These are phyloP conservation scores for Phytophthora fragariae DNA, from an alignment of 352 stramenopile genomes.

Conservation along the genomic window DNA sequence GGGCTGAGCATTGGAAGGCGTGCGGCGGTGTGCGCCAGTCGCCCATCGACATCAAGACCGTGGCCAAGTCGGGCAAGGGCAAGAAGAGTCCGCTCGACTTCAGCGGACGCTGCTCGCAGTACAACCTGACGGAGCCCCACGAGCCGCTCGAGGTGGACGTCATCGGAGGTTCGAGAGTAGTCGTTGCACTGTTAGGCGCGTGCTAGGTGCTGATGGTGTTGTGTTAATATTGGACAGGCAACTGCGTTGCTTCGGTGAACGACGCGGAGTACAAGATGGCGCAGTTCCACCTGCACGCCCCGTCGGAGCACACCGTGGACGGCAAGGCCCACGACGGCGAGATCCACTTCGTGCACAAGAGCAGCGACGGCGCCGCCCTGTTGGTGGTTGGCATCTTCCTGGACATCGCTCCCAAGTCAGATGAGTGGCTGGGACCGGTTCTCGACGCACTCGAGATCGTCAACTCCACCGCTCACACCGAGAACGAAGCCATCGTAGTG, in stretches of 20 bases:
- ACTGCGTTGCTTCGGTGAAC: constrained; percentile 17
- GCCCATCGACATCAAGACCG: constrained; percentile 41
- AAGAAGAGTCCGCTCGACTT: constrained; percentile 1
- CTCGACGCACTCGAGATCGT: constrained; percentile 36
- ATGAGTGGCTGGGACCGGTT: constrained; percentile 39
- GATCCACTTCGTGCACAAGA: constrained; percentile 56
- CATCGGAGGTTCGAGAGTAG: constrained; percentile 1
- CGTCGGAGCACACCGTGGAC: constrained; percentile 54
- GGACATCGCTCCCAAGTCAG: constrained; percentile 12
- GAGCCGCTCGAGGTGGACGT: constrained; percentile 33
- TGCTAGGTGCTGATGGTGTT: too few species aligned
- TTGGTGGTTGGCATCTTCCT: constrained; percentile 50
- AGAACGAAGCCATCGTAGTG: background rate
- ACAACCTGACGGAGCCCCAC: constrained; percentile 34
- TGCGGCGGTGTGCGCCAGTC: constrained; percentile 40
- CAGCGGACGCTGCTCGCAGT: constrained; percentile 24
- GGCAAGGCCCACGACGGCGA: constrained; percentile 46
- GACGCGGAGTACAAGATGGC: constrained; percentile 37
- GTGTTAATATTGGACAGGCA: constrained; percentile 9
- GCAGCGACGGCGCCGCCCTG: constrained; percentile 22
- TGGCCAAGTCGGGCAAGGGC: background rate
- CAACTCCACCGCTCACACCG: background rate
- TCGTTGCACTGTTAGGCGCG: too few species aligned
- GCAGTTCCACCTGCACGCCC: constrained; percentile 56
- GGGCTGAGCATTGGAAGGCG: constrained; percentile 25